Evolutionary conservation across 73 alveolate genomes (phyloP), one percentile per base, ranked within the genome.

Genomic region (Stentor coeruleus): DNA sequence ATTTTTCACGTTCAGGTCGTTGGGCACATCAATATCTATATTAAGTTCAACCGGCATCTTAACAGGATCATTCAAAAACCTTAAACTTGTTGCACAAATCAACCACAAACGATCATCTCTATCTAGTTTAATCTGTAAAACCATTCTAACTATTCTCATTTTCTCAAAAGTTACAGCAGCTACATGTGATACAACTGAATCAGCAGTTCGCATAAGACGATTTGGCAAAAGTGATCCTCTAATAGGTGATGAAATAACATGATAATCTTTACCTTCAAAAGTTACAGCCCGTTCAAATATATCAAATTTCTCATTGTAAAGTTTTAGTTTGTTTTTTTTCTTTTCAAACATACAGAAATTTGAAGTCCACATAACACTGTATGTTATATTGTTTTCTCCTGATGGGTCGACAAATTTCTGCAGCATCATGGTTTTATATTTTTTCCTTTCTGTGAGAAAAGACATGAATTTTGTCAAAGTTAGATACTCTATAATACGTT

Each of bases 181-280:
- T 14, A 94, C 94, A 81, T 94, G 98, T 81, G 93, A 73, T 3
- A 91, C 95, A 31, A 95, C 91, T 74, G 93, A 87, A 77, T 93
- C 87, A 41, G 96, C 98, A 15, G 87, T 85, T 58, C 89, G 84
- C 84, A 87, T 86, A 30, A 95, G 83, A 74, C 93, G 81, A 57
- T 89, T 87, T 4, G 99, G 98, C 76, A 95, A 77, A 59, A 85
- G 85, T 74, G 91, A 80, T 35, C 98, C 98, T 89, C 93, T 81
- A 40, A 93, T 49, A n/a, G 98, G 97, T 49, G 87, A 91, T 49
- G 89, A 82, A 40, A 85, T 77, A 38, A 97, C 89, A 80, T 93
- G 95, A 74, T 86, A 93, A 81, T 93, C 97, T 90, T 93, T 96
- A 14, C 99, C 99, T 40, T 95, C 99, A 89, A 90, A 95, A 35